Evolutionary conservation across 352 stramenopile genomes (phyloP), one percentile per base, ranked within the genome.

Genomic region (Pythium chondricola): DNA sequence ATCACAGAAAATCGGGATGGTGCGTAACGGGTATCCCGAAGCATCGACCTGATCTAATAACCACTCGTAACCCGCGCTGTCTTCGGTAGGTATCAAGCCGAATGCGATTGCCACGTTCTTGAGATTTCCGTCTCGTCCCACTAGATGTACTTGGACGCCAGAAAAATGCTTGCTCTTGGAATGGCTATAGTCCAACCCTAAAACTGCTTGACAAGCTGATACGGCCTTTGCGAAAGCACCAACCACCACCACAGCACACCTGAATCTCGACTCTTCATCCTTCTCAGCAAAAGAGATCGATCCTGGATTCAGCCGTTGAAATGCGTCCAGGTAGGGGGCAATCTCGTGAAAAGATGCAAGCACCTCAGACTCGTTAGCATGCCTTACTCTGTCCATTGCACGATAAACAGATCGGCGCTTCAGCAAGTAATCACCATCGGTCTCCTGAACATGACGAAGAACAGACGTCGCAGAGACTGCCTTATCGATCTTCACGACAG

Each of bases 51-150:
- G 43, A 17, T 48, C 48, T 1, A 56, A 30, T 14, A 56, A 56
- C 40, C 39, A 56, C 3, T 17, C 16, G 40, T 56, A 56, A 32
- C 40, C 49, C 3, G 43, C 48, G 16, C 26, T 25, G 21, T 56
- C 38, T 37, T 56, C 48, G 2, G 48, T 30, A 6, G 48, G 48
- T 1, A 56, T 32, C 4, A 56, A n/a, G 5, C 48, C 48, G 25
- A 56, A 56, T 4, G 48, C 48, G 18, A 56, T 43, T 3, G 38
- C 49, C 16, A 56, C n/a, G 48, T 49, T 56, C 38, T 56, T 49
- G 4, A 49, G 31, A 32, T 56, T 56, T 2, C 48, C 37, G n/a
- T 54, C 47, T 3, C 47, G 36, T 7, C 46, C 46, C 14, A 53
- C 46, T 11, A 53, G 46, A 44, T 53, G 46, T 6, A 44, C 17